Conservation (phyloP, 441 rosid species). For the Populus hybrid region DNA sequence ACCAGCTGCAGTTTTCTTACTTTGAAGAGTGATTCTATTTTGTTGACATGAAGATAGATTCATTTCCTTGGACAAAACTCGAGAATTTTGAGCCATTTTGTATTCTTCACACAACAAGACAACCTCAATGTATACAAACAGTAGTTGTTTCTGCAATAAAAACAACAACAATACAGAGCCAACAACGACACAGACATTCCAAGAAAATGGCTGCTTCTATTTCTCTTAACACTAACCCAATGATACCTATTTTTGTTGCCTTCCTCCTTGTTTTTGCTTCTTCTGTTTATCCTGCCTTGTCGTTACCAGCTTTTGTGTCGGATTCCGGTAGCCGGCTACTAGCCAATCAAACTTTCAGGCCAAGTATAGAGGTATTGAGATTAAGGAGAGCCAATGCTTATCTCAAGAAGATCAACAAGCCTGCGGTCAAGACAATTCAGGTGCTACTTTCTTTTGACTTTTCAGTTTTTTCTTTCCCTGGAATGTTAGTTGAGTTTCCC, state of each 20-base stretch:
- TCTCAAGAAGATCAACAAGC: constrained; percentile 79
- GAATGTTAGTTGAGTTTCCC: background rate
- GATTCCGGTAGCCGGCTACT: constrained; percentile 27
- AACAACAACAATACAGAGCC: constrained; percentile 22
- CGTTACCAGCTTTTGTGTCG: constrained; percentile 23
- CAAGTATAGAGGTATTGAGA: constrained; percentile 38
- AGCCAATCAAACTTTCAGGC: constrained; percentile 53
- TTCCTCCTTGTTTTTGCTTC: constrained; percentile 38
- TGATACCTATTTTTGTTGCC: constrained; percentile 40
- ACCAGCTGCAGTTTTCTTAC: constrained; percentile 6
- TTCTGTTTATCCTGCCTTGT: constrained; percentile 37
- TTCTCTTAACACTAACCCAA: constrained; percentile 5
- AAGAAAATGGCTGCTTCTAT: constrained; percentile 40
- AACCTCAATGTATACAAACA: constrained; percentile 48
- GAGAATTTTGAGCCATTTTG: constrained; percentile 26
- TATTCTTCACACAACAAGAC: constrained; percentile 40
- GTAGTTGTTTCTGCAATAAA: constrained; percentile 24
- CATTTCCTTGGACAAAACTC: constrained; percentile 34
- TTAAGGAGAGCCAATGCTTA: constrained; percentile 51
- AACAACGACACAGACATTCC: constrained; percentile 29
- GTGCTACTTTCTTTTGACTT: constrained; percentile 21
- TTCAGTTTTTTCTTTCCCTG: background rate
- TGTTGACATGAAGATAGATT: constrained; percentile 40
- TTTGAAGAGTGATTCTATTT: constrained; percentile 25
- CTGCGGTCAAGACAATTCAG: constrained; percentile 82